A percentile compares a stretch with the other conserved stretches of the same genome.
These are phyloP conservation scores for Eremothecium cymbalariae DNA, from an alignment of 1,139 yeast genomes.

Conservation along the genomic window DNA sequence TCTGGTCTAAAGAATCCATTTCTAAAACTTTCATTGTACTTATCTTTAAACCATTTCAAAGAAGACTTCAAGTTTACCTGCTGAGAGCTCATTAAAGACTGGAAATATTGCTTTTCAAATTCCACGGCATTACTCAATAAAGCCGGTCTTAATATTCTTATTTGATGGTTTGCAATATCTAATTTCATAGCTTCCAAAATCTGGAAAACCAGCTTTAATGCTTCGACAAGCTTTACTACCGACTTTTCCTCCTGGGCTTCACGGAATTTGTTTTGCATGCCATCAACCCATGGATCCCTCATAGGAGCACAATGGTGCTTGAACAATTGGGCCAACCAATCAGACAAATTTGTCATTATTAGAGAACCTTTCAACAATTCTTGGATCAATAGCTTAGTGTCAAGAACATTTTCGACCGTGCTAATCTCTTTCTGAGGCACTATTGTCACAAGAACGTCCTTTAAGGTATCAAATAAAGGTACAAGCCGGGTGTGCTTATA, in stretches of 20 bases:
- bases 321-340: constrained; percentile 30
- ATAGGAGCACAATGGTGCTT: constrained; percentile 72
- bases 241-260: constrained; percentile 50
- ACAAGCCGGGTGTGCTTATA: constrained; percentile 48
- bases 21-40: constrained; percentile 25
- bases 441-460: constrained; percentile 66
- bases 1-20: constrained; percentile 13
- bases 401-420: constrained; percentile 65
- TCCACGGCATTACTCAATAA: constrained; percentile 85
- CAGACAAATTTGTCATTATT: constrained; percentile 26
- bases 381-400: constrained; percentile 67
- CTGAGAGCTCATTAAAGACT: constrained; percentile 57
- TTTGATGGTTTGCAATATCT: constrained; percentile 93
- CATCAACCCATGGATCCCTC: constrained; percentile 86
- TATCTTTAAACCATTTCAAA: constrained; percentile 58
- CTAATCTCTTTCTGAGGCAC: constrained; percentile 72
- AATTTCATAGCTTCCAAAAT: constrained; percentile 93
- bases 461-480: constrained; percentile 61
- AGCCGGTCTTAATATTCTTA: constrained; percentile 74
- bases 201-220: constrained; percentile 69
- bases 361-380: constrained; percentile 51
- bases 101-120: constrained; percentile 81
- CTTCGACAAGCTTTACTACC: constrained; percentile 58
- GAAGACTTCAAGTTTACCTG: constrained; percentile 62
- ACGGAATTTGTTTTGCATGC: constrained; percentile 64